Conservation (phyloP, 1,139 yeast species). For the Yamadazyma dendronema region DNA sequence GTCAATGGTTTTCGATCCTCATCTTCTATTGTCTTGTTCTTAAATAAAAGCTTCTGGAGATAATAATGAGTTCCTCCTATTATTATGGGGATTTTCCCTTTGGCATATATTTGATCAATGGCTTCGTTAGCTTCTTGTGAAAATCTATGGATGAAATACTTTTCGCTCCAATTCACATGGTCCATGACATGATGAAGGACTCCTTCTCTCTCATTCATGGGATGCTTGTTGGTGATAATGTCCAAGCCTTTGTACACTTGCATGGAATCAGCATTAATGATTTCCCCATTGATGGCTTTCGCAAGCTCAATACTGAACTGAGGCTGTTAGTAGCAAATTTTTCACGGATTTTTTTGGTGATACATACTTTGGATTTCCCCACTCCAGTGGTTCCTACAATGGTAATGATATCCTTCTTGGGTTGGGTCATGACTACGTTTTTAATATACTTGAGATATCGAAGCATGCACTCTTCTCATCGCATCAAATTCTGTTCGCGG, state of each 20-base stretch:
- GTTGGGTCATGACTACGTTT: conserved; percentile 24
- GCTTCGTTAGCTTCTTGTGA: conserved; percentile 62
- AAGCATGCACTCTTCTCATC: conserved; percentile 1
- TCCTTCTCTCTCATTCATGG: conserved; percentile 69
- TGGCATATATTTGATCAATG: conserved; percentile 62
- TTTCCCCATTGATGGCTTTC: conserved; percentile 74
- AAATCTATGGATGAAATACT: conserved; percentile 81
- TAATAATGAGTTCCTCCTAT: conserved; percentile 98
- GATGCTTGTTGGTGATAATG: conserved; percentile 89
- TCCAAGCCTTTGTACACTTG: conserved; percentile 79
- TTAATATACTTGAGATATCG: conserved; percentile 19
- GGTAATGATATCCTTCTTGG: conserved; percentile 50
- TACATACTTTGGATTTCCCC: conserved; percentile 84
- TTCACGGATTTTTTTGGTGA: neutral
- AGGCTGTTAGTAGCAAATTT: conserved; percentile 5
- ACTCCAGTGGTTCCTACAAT: conserved; percentile 98
- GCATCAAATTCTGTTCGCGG: neutral
- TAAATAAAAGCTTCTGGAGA: conserved; percentile 71
- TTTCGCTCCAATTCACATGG: conserved; percentile 76
- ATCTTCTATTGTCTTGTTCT: conserved; percentile 55
- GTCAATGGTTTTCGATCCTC: conserved; percentile 27
- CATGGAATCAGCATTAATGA: conserved; percentile 96
- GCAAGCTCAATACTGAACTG: conserved; percentile 78
- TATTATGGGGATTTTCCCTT: conserved; percentile 79
- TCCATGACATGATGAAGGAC: conserved; percentile 85